Conservation (phyloP, 257 asterid species). For the Echium plantagineum region DNA sequence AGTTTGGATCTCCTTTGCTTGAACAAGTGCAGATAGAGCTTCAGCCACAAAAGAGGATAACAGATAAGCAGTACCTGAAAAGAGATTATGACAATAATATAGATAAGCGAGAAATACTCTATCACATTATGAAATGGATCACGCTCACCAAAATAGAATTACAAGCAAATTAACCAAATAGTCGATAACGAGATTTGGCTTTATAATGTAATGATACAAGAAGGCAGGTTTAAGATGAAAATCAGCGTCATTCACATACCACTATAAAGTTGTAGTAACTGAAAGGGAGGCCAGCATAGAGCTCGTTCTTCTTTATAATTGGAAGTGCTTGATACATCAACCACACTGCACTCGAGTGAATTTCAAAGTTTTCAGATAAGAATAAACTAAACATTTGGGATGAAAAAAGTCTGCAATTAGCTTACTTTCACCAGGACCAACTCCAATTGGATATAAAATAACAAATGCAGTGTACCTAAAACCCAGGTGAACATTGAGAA, state of each 20-base stretch:
- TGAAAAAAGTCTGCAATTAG: neutral
- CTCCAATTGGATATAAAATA: slow-evolving; percentile 74
- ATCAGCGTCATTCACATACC: slow-evolving; percentile 28
- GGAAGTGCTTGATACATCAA: slow-evolving; percentile 91
- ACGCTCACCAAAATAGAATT: neutral
- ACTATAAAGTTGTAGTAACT: slow-evolving; percentile 44
- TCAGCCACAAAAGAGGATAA: slow-evolving; percentile 84
- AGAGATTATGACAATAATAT: neutral
- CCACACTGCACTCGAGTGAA: slow-evolving; percentile 50
- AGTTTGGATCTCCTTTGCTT: slow-evolving; percentile 76
- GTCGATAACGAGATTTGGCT: neutral
- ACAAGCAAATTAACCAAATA: neutral
- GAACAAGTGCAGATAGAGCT: slow-evolving; percentile 81
- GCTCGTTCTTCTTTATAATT: slow-evolving; percentile 41
- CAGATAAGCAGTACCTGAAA: slow-evolving; percentile 57
- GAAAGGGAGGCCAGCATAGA: slow-evolving; percentile 59
- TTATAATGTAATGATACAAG: neutral
- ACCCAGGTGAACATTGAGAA: slow-evolving; percentile 7
- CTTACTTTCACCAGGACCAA: slow-evolving; percentile 93
- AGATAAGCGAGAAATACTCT: neutral
- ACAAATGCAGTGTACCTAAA: slow-evolving; percentile 87
- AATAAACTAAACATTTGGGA: neutral
- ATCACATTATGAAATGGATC: neutral
- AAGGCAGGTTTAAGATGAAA: neutral
- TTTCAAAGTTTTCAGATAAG: neutral